phyloP scores from a whole-genome alignment of 805 yeast genomes.

The Sungouiozyma intestinalis region DNA sequence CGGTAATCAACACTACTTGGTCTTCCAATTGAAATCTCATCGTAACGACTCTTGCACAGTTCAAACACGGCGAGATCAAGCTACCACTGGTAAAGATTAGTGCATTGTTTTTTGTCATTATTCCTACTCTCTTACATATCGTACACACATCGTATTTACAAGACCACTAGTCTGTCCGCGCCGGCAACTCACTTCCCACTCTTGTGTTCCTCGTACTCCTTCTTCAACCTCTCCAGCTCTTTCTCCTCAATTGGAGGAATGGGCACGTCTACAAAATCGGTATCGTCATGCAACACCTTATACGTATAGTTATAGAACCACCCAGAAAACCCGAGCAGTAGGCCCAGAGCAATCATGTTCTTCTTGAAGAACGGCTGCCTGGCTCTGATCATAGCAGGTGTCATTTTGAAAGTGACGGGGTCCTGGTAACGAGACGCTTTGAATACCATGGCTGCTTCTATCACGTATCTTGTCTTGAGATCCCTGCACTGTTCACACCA shows the following conservation, averaged over 20 bases:
- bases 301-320: slow-evolving; percentile 60
- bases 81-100: no score
- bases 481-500: no score
- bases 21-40: slow-evolving; percentile 31
- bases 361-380: slow-evolving; percentile 76
- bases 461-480: not conserved
- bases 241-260: slow-evolving; percentile 83
- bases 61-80: no score
- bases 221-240: slow-evolving; percentile 60
- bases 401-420: slow-evolving; percentile 70
- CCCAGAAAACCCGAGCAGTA: slow-evolving; percentile 52
- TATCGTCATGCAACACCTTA: slow-evolving; percentile 54
- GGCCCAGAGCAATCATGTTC: slow-evolving; percentile 54
- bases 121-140: not conserved
- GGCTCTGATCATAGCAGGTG: slow-evolving; percentile 88
- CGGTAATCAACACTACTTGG: slow-evolving; percentile 65
- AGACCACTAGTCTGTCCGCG: slow-evolving; percentile 1
- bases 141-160: not conserved
- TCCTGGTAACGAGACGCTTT: slow-evolving; percentile 43
- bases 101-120: not conserved
- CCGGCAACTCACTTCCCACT: not conserved
- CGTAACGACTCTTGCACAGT: not conserved
- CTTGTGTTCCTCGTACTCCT: slow-evolving; percentile 49
- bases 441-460: slow-evolving; percentile 13
- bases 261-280: slow-evolving; percentile 81